These are phyloP conservation scores for Colletotrichum graminicola DNA, from an alignment of 2,329 filamentous ascomycete species.

Conservation along the genomic window DNA sequence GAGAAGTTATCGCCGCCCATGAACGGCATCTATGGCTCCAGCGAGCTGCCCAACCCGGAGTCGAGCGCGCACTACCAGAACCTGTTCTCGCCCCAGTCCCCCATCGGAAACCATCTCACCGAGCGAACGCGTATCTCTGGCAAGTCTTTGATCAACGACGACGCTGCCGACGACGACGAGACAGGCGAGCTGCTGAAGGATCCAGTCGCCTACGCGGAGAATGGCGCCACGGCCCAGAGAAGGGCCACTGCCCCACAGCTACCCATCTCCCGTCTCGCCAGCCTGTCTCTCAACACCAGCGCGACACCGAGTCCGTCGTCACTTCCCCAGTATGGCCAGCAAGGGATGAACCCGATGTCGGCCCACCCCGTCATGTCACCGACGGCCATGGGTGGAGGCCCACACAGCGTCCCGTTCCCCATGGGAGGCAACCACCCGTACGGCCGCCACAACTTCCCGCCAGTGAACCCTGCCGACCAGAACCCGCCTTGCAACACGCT, in stretches of 20 bases:
- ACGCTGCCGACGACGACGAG: constrained; percentile 75
- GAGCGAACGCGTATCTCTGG: constrained; percentile 72
- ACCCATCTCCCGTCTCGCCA: constrained; percentile 75
- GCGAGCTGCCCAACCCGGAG: constrained; percentile 71
- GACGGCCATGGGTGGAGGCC: constrained; percentile 60
- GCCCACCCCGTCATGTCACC: constrained; percentile 68
- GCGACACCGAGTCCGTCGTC: constrained; percentile 64
- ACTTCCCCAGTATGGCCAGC: constrained; percentile 60
- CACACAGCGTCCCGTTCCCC: constrained; percentile 48
- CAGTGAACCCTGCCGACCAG: constrained; percentile 93
- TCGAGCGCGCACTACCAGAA: constrained; percentile 67
- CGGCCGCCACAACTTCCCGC: constrained; percentile 75
- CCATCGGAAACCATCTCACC: constrained; percentile 77
- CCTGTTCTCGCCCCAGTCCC: constrained; percentile 80
- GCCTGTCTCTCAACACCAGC: constrained; percentile 78
- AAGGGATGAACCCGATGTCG: constrained; percentile 49
- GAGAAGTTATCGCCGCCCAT: constrained; percentile 73
- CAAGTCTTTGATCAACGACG: constrained; percentile 78
- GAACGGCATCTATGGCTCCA: constrained; percentile 64
- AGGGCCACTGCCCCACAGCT: constrained; percentile 80
- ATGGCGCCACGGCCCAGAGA: constrained; percentile 66
- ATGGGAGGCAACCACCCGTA: constrained; percentile 48
- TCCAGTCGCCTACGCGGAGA: constrained; percentile 80
- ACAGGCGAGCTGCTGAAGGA: constrained; percentile 79
- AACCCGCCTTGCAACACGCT: constrained; percentile 98